phyloP scores from a whole-genome alignment of 345 rosid genomes.

The Sisymbrium altissimum region DNA sequence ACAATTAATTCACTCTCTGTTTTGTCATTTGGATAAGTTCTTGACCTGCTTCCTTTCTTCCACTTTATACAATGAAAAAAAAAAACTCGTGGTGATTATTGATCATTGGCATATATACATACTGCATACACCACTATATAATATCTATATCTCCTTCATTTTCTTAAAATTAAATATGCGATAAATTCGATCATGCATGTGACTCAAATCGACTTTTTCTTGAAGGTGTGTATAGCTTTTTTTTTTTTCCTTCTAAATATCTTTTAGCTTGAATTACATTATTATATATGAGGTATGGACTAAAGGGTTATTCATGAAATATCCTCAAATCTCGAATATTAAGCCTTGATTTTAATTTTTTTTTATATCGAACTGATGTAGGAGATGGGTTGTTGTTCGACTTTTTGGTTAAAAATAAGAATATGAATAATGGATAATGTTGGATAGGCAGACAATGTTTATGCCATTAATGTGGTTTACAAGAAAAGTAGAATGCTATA shows the following conservation, averaged over 20 bases:
- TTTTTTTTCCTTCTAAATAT: neutral
- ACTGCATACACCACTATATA: slow-evolving; percentile 10
- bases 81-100: neutral
- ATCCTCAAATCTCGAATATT: slow-evolving; percentile 11
- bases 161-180: neutral
- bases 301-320: slow-evolving; percentile 23
- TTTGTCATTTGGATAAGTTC: slow-evolving; percentile 33
- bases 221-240: slow-evolving; percentile 5
- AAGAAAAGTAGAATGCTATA: neutral
- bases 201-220: slow-evolving; percentile 16
- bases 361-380: neutral
- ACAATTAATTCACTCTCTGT: slow-evolving; percentile 4
- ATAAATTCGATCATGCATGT: slow-evolving; percentile 3
- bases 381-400: slow-evolving; percentile 21
- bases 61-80: neutral
- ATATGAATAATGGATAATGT: slow-evolving; percentile 5
- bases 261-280: slow-evolving; percentile 3
- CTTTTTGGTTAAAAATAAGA: neutral
- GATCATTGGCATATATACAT: neutral
- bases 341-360: neutral
- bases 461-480: slow-evolving; percentile 9
- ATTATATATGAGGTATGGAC: slow-evolving; percentile 20
- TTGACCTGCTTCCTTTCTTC: slow-evolving; percentile 11
- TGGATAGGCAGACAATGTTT: neutral
- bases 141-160: slow-evolving; percentile 11